phyloP scores from a whole-genome alignment of 345 rosid genomes.

The Streptanthus diversifolius region DNA sequence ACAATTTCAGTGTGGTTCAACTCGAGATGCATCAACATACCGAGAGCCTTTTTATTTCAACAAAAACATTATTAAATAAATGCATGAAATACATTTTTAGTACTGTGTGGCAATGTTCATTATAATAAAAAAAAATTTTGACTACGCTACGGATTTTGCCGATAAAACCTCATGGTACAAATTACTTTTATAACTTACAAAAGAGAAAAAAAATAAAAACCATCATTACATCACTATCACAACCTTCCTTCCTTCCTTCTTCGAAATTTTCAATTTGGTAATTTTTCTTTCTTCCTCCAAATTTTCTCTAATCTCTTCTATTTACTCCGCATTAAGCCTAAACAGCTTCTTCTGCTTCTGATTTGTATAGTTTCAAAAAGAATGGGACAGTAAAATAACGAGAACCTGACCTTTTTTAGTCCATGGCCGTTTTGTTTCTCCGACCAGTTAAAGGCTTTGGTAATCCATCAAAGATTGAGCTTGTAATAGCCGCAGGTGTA shows the following conservation, averaged over 20 bases:
- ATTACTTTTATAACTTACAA: conserved; percentile 16
- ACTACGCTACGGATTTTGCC: conserved; percentile 21
- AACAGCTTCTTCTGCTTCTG: conserved; percentile 26
- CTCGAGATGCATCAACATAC: not conserved
- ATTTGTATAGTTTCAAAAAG: conserved; percentile 26
- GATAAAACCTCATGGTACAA: conserved; percentile 19
- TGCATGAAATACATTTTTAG: conserved; percentile 8
- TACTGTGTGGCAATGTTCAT: conserved; percentile 18
- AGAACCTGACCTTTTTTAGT: conserved; percentile 42
- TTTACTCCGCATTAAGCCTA: conserved; percentile 31
- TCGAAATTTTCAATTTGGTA: conserved; percentile 8
- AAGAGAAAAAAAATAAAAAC: not conserved
- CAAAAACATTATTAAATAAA: conserved; percentile 1
- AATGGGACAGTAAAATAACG: conserved; percentile 17
- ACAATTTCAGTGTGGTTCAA: not conserved
- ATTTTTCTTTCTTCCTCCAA: conserved; percentile 1
- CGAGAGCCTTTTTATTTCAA: not conserved
- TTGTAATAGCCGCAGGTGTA: conserved; percentile 49
- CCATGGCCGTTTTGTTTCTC: conserved; percentile 76
- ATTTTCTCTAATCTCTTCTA: conserved; percentile 28
- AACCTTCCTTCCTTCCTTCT: conserved; percentile 10
- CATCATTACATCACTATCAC: conserved; percentile 18
- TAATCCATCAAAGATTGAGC: conserved; percentile 82
- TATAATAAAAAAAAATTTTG: not conserved
- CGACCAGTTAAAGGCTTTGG: conserved; percentile 51